Base-by-base conservation (phyloP, 495 filamentous ascomycete species). In the Trichoderma parareesei region DNA sequence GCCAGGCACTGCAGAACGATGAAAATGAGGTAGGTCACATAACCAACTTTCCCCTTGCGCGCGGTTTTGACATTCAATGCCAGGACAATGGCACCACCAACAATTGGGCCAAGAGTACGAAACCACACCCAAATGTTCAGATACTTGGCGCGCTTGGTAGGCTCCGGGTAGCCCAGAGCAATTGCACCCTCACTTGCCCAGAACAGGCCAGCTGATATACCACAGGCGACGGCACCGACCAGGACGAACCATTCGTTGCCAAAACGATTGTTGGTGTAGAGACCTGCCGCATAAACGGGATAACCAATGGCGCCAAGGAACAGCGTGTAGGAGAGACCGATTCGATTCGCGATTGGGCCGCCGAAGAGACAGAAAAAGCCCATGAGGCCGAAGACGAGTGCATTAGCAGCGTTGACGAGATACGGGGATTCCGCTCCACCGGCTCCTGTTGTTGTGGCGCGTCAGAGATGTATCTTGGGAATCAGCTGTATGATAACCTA, bases 111-210 rank as follows among this genome's bases (percentile, higher is more conserved):
- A 48, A 82, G 70, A 57, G 82, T 78, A 9, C 77, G 74, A 33
- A 82, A 77, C 5, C 75, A 75, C 67, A 82, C 76, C 79, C 79
- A 83, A 11, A 80, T 80, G 59, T 73, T 78, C n/a, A 80, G 75
- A 67, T 75, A 81, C 5, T 72, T 73, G 16, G 79, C 80, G 57
- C 79, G 68, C 59, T 80, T 78, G 38, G 77, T 74, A 18, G 75
- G 69, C 38, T 81, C 76, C 1, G 79, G 79, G 64, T 83, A 83
- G 7, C 77, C 79, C 18, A 81, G 75, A 0, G 78, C 78, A 67
- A 83, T 78, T 10, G 79, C 81, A 43, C 78, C 79, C 65, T 83
- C 81, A 33, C 76, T 75, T 0, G 76, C 75, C 79, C 79, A 82
- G 11, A 82, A 71, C 16, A 80, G 76, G 18, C 78, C 78, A 0